Percentiles rank a stretch among this genome's conserved stretches.
phyloP scores from a whole-genome alignment of 768 basidiomycete genomes.

The Kwoniella dendrophila region DNA sequence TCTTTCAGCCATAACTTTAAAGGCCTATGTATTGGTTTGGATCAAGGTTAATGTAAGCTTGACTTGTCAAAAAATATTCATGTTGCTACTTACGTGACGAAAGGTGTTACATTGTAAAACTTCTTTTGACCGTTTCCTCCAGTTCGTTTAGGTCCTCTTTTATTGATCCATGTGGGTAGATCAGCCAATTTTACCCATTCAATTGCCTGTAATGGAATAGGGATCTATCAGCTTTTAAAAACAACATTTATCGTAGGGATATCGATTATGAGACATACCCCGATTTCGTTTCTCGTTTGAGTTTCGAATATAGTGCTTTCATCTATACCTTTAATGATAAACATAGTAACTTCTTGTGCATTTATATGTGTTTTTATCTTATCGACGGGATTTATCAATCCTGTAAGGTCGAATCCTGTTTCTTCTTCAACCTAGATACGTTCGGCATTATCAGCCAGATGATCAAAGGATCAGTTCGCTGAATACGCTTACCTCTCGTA shows the following conservation, averaged over 20 bases:
- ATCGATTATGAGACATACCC: slow-evolving; percentile 63
- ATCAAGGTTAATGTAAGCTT: background rate
- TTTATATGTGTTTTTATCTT: slow-evolving; percentile 83
- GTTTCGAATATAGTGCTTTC: slow-evolving; percentile 89
- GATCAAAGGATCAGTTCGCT: background rate
- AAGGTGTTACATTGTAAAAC: slow-evolving; percentile 93
- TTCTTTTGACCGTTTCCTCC: slow-evolving; percentile 62
- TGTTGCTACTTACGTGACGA: slow-evolving; percentile 64
- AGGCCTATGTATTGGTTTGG: slow-evolving; percentile 25
- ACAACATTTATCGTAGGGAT: background rate
- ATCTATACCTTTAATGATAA: slow-evolving; percentile 81
- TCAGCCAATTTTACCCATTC: slow-evolving; percentile 91
- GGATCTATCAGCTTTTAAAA: slow-evolving; percentile 3
- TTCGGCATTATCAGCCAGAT: background rate
- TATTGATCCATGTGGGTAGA: slow-evolving; percentile 82
- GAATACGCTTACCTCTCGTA: slow-evolving; percentile 72
- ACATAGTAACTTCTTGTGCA: slow-evolving; percentile 88
- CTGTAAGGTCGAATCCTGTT: slow-evolving; percentile 78
- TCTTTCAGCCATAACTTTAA: slow-evolving; percentile 46
- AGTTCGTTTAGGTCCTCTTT: slow-evolving; percentile 60
- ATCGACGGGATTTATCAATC: slow-evolving; percentile 59
- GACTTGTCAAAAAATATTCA: background rate
- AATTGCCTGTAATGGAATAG: slow-evolving; percentile 68
- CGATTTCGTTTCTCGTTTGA: slow-evolving; percentile 96
- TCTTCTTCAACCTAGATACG: slow-evolving; percentile 89